Base-by-base conservation (phyloP, 2,329 filamentous ascomycete genomes). In the Plenodomus biglobosus region DNA sequence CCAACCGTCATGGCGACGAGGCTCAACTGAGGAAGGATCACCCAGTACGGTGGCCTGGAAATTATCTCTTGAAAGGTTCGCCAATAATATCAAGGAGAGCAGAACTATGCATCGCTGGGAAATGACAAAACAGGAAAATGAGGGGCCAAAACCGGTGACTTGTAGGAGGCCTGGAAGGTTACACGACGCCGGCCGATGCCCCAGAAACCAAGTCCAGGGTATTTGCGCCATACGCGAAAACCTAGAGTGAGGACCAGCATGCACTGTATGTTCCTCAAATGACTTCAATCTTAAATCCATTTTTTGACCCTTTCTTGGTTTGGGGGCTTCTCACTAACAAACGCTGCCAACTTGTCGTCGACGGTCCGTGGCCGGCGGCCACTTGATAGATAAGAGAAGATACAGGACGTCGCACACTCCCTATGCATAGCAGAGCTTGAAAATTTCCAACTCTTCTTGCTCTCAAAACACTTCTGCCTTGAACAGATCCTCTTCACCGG, bases 401-500 rank as follows among this genome's bases (percentile, higher is more conserved):
- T 53, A 45, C 46, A 48, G 49, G 27, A 50, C 44, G 50, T 49
- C 20, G 51, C n/a, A n/a, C n/a, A n/a, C n/a, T n/a, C n/a, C n/a
- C n/a, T n/a, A n/a, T 27, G 18, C 30, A 13, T 27, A 34, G 30
- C 8, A 32, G 13, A 32, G 3, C 15, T 3, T 32, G 27, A 11
- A 15, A 39, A 27, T 34, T n/a, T 48, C 55, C 50, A 57, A 45
- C 56, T 61, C 49, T 53, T 61, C 49, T 53, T 55, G 21, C 40
- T 39, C 42, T 37, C 30, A 38, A 36, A 44, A 38, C 38, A 56
- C 46, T 64, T 67, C 62, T 68, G 66, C 65, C 66, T 70, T 56
- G 62, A 57, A 45, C 38, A 34, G 34, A 46, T 24, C 40, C n/a
- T 53, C 24, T 42, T 65, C 58, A 69, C 68, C 67, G 68, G 67